Conservation (phyloP, 148 eudicot species). For the Vaccinium vitisidaea region DNA sequence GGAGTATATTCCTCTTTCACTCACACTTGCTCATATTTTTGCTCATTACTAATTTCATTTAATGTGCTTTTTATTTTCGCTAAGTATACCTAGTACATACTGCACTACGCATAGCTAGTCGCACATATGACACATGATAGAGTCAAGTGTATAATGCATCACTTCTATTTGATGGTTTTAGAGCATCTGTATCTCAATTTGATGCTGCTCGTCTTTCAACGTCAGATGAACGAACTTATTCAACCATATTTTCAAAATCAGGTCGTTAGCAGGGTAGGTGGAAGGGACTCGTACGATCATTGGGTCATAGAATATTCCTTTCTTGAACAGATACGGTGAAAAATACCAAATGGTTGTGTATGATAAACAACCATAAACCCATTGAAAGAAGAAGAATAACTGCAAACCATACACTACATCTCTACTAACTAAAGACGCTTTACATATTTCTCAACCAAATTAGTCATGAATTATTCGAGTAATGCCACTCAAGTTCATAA, state of each 20-base stretch:
- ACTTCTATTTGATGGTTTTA: not conserved
- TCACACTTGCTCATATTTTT: not conserved
- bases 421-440: not conserved
- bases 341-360: not conserved
- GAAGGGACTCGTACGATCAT: not conserved
- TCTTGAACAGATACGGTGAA: not conserved
- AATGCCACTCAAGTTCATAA: not conserved
- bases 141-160: not conserved
- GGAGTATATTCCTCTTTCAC: constrained; percentile 44
- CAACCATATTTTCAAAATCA: not conserved
- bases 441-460: not conserved
- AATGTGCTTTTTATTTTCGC: not conserved
- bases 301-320: not conserved
- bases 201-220: not conserved
- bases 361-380: not conserved
- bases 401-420: not conserved
- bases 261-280: not conserved
- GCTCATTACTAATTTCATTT: not conserved
- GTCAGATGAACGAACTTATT: not conserved
- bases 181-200: not conserved
- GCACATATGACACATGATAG: not conserved
- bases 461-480: not conserved
- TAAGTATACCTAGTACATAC: not conserved
- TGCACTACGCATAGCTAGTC: not conserved
- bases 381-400: not conserved